Conservation (phyloP, 805 yeast species). For the Candida suzukii region DNA sequence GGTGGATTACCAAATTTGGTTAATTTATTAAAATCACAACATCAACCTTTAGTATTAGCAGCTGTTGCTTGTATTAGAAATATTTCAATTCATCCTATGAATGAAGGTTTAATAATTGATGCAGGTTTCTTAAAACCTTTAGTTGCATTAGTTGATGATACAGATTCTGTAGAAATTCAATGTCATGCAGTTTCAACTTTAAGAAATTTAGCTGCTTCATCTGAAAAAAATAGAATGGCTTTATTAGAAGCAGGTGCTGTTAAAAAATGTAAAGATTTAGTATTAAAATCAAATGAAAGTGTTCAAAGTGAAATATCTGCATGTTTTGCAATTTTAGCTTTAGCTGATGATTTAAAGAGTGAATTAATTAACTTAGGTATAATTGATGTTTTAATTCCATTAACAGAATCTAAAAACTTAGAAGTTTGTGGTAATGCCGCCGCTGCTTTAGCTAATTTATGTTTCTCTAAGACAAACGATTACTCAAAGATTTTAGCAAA, state of each 20-base stretch:
- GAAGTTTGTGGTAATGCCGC: slow-evolving; percentile 99
- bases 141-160: slow-evolving; percentile 74
- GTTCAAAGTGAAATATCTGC: slow-evolving; percentile 97
- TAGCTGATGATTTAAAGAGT: slow-evolving; percentile 90
- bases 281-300: slow-evolving; percentile 76
- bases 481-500: slow-evolving; percentile 70
- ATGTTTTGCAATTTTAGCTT: slow-evolving; percentile 91
- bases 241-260: slow-evolving; percentile 94
- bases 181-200: slow-evolving; percentile 97
- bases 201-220: slow-evolving; percentile 91
- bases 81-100: slow-evolving; percentile 92
- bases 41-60: slow-evolving; percentile 88
- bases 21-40: slow-evolving; percentile 80
- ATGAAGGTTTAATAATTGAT: slow-evolving; percentile 91
- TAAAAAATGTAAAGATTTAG: slow-evolving; percentile 82
- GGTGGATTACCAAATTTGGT: slow-evolving; percentile 94
- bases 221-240: slow-evolving; percentile 87
- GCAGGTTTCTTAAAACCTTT: slow-evolving; percentile 94
- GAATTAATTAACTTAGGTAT: slow-evolving; percentile 78
- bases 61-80: slow-evolving; percentile 98
- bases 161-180: slow-evolving; percentile 91
- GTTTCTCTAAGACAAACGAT: slow-evolving; percentile 77
- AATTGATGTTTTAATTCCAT: slow-evolving; percentile 82
- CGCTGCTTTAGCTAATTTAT: slow-evolving; percentile 93
- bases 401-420: slow-evolving; percentile 78